A percentile compares a stretch with the other conserved stretches of the same genome.
Evolutionary conservation across 1,284 basidiomycete genomes (phyloP).

Genomic region (Schizophyllum commune): DNA sequence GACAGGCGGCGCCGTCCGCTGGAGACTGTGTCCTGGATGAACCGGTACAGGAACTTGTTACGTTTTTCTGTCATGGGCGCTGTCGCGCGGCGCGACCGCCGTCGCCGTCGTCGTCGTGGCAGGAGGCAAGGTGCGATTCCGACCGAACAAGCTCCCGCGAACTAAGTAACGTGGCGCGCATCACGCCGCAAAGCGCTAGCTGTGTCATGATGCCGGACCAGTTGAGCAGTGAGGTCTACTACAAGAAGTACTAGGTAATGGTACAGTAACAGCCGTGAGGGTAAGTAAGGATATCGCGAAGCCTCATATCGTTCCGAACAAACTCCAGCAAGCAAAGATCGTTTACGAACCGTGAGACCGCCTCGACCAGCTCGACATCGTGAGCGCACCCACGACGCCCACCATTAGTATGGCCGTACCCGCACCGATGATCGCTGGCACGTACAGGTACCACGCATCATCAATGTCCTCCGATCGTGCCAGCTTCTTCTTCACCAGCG

Average conservation of each 20-base stretch:
- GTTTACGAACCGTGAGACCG: constrained; percentile 51
- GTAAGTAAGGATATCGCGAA: no score
- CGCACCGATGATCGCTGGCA: constrained; percentile 69
- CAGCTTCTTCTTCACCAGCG: constrained; percentile 36
- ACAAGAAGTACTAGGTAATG: no score
- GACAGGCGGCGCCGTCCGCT: not conserved
- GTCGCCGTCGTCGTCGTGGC: not conserved
- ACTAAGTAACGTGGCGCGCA: not conserved
- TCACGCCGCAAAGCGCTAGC: constrained; percentile 4
- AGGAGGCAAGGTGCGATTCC: not conserved
- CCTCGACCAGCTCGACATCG: constrained; percentile 66
- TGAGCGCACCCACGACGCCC: constrained; percentile 64
- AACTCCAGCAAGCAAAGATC: not conserved
- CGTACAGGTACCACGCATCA: constrained; percentile 66
- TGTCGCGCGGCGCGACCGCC: not conserved
- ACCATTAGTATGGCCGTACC: constrained; percentile 72
- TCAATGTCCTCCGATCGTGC: constrained; percentile 48
- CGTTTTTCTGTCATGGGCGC: not conserved
- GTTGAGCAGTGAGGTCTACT: no score
- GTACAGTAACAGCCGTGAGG: no score
- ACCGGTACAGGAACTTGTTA: not conserved
- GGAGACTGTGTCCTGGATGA: not conserved
- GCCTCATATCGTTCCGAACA: no score
- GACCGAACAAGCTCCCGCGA: no score
- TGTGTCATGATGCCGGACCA: no score